These are phyloP conservation scores for Phytopythium vexans DNA, from an alignment of 352 stramenopile genomes.

Conservation along the genomic window DNA sequence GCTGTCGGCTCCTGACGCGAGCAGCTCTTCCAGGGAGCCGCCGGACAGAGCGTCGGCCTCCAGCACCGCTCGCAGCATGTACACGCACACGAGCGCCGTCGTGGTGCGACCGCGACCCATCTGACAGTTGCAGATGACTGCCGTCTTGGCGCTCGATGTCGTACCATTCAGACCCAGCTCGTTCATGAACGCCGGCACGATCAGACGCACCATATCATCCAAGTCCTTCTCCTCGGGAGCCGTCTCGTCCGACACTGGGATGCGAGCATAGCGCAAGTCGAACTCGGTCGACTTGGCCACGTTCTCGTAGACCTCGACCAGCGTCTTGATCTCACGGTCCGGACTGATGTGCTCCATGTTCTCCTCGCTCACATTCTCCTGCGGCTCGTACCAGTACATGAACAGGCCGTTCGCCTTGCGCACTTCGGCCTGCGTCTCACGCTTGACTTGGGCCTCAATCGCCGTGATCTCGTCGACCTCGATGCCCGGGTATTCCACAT, in stretches of 20 bases:
- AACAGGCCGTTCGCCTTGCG: slow-evolving; percentile 69
- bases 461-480: slow-evolving; percentile 85
- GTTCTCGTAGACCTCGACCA: slow-evolving; percentile 69
- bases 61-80: slow-evolving; percentile 79
- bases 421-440: slow-evolving; percentile 81
- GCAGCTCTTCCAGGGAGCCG: slow-evolving; percentile 23
- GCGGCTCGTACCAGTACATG: slow-evolving; percentile 83
- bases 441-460: slow-evolving; percentile 83
- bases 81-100: slow-evolving; percentile 84
- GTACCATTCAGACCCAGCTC: slow-evolving; percentile 37
- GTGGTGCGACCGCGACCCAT: slow-evolving; percentile 88
- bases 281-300: slow-evolving; percentile 43
- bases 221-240: slow-evolving; percentile 88
- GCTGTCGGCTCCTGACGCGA: slow-evolving; percentile 12
- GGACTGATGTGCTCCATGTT: slow-evolving; percentile 80
- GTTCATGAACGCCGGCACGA: slow-evolving; percentile 60
- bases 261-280: slow-evolving; percentile 75
- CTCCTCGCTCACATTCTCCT: slow-evolving; percentile 76
- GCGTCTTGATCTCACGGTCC: slow-evolving; percentile 68
- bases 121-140: slow-evolving; percentile 89
- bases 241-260: slow-evolving; percentile 89
- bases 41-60: slow-evolving; percentile 26
- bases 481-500: slow-evolving; percentile 87
- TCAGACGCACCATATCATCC: slow-evolving; percentile 81
- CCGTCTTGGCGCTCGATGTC: slow-evolving; percentile 20